Percentiles rank a stretch among this genome's conserved stretches.
Conservation (phyloP, 2,329 filamentous ascomycete genomes). For the Paramyrothecium roridum region DNA sequence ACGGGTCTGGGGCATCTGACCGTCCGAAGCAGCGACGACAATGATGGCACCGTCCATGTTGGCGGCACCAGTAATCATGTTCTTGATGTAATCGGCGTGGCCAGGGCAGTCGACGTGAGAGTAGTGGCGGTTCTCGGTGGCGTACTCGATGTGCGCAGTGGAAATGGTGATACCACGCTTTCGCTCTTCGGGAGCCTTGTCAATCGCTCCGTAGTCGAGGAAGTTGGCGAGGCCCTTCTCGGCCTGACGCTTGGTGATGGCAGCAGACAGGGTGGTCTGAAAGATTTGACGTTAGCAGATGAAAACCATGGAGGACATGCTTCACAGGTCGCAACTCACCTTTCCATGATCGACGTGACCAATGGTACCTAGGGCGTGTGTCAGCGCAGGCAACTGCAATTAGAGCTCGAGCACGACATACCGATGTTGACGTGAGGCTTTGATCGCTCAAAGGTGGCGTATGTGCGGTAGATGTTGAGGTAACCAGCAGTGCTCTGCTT, state of each 20-base stretch:
- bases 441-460: slow-evolving; percentile 75
- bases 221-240: slow-evolving; percentile 92
- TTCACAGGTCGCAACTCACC: slow-evolving; percentile 45
- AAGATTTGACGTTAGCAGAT: not conserved
- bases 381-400: slow-evolving; percentile 10
- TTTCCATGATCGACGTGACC: slow-evolving; percentile 99
- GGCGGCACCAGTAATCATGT: slow-evolving; percentile 99
- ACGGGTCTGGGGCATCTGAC: slow-evolving; percentile 99
- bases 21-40: slow-evolving; percentile 95
- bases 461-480: slow-evolving; percentile 63
- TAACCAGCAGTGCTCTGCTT: slow-evolving; percentile 61
- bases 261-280: slow-evolving; percentile 94
- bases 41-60: slow-evolving; percentile 99
- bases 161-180: slow-evolving; percentile 99
- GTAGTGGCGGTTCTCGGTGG: slow-evolving; percentile 92
- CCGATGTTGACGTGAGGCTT: slow-evolving; percentile 99
- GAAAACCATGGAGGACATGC: too few species aligned
- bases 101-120: slow-evolving; percentile 99
- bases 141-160: slow-evolving; percentile 97
- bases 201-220: slow-evolving; percentile 96
- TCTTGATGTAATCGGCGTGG: slow-evolving; percentile 99
- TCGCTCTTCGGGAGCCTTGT: slow-evolving; percentile 98
- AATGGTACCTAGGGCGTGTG: slow-evolving; percentile 72
- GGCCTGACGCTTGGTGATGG: slow-evolving; percentile 97
- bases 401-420: slow-evolving; percentile 35